These are phyloP conservation scores for Melanogaster broomeanus DNA, from an alignment of 768 basidiomycete species.

Conservation along the genomic window DNA sequence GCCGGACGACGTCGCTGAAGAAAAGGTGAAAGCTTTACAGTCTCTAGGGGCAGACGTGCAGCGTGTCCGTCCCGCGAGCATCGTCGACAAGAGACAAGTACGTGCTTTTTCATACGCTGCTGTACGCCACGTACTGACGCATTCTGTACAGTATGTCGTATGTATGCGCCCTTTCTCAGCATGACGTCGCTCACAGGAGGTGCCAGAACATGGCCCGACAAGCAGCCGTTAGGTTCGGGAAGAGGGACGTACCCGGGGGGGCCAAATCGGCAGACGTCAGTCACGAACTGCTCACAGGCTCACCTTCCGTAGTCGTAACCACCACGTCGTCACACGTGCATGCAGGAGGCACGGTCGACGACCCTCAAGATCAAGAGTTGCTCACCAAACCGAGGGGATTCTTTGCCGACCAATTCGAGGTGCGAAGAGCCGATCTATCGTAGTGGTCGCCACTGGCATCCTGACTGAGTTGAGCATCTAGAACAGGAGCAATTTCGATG, in stretches of 20 bases:
- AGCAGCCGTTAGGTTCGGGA: constrained; percentile 75
- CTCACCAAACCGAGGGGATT: constrained; percentile 69
- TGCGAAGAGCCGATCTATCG: constrained; percentile 12
- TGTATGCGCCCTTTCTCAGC: constrained; percentile 26
- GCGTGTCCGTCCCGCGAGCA: constrained; percentile 90
- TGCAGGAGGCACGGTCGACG: constrained; percentile 28
- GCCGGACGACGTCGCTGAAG: constrained; percentile 87
- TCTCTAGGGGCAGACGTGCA: constrained; percentile 90
- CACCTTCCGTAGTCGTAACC: constrained; percentile 53
- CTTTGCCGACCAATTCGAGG: constrained; percentile 97
- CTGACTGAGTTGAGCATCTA: constrained; percentile 23
- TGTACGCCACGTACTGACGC: constrained; percentile 6
- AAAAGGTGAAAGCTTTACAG: constrained; percentile 84
- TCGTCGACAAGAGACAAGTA: constrained; percentile 95
- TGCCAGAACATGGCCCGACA: constrained; percentile 83
- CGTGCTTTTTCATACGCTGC: constrained; percentile 10
- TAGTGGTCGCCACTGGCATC: background rate
- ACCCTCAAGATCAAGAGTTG: constrained; percentile 44
- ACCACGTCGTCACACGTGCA: constrained; percentile 48
- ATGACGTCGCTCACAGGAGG: background rate
- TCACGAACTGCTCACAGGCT: constrained; percentile 43
- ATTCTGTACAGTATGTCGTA: constrained; percentile 58
- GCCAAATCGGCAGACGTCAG: constrained; percentile 17
- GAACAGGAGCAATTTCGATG: constrained; percentile 89
- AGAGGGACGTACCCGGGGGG: constrained; percentile 28